Evolutionary conservation across 2,329 filamentous ascomycete genomes (phyloP), one percentile per base, ranked within the genome.

Genomic region (Sporothrix variecibatus): DNA sequence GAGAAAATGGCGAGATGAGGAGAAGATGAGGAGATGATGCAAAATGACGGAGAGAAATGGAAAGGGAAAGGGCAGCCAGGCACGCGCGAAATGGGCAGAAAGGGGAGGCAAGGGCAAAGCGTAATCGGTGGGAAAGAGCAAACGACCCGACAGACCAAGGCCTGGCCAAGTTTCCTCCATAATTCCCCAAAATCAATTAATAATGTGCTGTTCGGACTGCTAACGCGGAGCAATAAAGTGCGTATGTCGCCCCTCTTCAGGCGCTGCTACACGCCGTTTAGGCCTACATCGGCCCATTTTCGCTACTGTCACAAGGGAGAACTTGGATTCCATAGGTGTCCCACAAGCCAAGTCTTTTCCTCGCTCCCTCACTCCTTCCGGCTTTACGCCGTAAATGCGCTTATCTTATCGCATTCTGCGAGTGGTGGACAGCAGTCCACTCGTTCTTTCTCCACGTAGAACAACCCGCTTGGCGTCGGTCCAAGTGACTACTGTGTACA

Each of bases 401-500:
- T 71, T 72, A 75, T 75, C 73, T 75, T 75, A 74, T 74, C 73
- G 71, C 26, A 1, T 12, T 1, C 9, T 23, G 56, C 17, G 43
- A 56, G 23, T 15, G 51, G 12, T 17, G 51, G 20, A 23, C 51
- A 53, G 8, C 34, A n/a, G n/a, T 26, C 38, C 8, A 20, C 38
- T 58, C 67, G 34, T 51, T 38, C 31, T 31, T 40, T 53, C 46
- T 49, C 49, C 46, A 56, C 31, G 67, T n/a, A 68, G 43, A 38
- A 3, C 34, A 9, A 23, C n/a, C 43, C 71, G 58, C 69, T 60
- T 60, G 62, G 62, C 38, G 62, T 67, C 62, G 62, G 62, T 46
- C 62, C 62, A 65, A 65, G n/a, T 46, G 12, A 28, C n/a, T 40
- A 65, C 26, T 28, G 20, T 4, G 43, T 2, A 8, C 40, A 43